These are phyloP conservation scores for Achaetomiella virescens DNA, from an alignment of 495 filamentous ascomycete species.

Conservation along the genomic window DNA sequence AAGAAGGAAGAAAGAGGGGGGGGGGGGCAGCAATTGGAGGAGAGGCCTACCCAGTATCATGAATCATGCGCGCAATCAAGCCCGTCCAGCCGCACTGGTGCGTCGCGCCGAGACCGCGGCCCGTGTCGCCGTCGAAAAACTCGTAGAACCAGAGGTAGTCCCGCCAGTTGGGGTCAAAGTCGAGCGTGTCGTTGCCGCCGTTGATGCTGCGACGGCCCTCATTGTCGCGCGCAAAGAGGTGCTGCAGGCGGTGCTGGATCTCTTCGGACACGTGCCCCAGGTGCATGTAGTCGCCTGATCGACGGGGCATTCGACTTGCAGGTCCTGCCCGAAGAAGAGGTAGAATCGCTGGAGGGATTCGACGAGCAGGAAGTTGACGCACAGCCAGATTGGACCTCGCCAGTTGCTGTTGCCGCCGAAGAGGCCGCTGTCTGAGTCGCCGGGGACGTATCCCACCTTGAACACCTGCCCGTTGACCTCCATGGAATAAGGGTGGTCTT, in stretches of 20 bases:
- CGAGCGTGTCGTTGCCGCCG: conserved; percentile 69
- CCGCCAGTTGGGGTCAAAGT: conserved; percentile 87
- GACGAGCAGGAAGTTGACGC: conserved; percentile 90
- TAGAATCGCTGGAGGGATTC: conserved; percentile 89
- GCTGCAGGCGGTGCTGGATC: conserved; percentile 89
- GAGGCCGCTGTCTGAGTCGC: conserved; percentile 86
- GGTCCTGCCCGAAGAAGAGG: conserved; percentile 84
- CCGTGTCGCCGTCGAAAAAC: conserved; percentile 91
- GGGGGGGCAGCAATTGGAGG: neutral
- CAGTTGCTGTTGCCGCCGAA: conserved; percentile 98
- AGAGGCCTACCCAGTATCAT: conserved; percentile 76
- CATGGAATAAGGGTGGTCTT: conserved; percentile 88
- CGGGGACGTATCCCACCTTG: conserved; percentile 82
- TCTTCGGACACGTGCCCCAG: conserved; percentile 94
- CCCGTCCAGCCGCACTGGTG: conserved; percentile 99
- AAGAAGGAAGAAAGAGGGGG: neutral
- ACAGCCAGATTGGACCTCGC: conserved; percentile 90
- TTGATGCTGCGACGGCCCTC: conserved; percentile 85
- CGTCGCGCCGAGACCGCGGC: conserved; percentile 82
- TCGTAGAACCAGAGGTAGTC: conserved; percentile 95
- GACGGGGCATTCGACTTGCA: conserved; percentile 88
- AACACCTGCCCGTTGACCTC: conserved; percentile 90
- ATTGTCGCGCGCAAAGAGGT: conserved; percentile 77
- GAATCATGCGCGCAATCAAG: conserved; percentile 90
- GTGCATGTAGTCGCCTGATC: conserved; percentile 93